These are phyloP conservation scores for Chenopodium suecicum DNA, from an alignment of 148 eudicot species.

Conservation along the genomic window DNA sequence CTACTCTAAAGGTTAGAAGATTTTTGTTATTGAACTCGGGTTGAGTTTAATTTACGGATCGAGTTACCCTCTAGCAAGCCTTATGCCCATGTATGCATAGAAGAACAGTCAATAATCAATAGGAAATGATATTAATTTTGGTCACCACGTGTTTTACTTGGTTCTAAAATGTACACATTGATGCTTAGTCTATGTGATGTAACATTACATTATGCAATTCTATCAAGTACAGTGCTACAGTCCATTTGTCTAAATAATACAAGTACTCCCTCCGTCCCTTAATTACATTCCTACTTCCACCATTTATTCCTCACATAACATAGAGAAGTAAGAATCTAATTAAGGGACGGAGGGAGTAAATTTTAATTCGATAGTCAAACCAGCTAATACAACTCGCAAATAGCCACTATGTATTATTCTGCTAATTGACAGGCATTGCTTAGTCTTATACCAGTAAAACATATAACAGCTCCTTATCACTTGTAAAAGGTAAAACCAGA, in stretches of 20 bases:
- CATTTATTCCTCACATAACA: too few relatives aligned
- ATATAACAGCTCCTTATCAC: background rate
- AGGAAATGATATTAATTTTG: background rate
- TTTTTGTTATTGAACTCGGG: too few relatives aligned
- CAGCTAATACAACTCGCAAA: background rate
- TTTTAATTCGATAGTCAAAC: too few relatives aligned
- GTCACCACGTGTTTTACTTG: background rate
- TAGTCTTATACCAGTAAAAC: background rate
- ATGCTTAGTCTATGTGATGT: background rate
- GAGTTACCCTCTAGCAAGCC: background rate
- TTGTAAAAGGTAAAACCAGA: background rate
- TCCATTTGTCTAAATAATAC: too few relatives aligned
- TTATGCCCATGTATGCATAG: background rate
- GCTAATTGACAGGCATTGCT: background rate
- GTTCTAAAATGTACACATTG: background rate
- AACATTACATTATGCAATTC: background rate
- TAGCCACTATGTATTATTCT: too few relatives aligned
- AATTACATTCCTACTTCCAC: too few relatives aligned
- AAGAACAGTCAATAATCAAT: background rate
- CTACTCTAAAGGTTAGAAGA: background rate
- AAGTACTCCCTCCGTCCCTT: too few relatives aligned
- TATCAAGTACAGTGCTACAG: too few relatives aligned
- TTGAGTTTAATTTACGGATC: background rate
- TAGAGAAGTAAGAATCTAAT: too few relatives aligned
- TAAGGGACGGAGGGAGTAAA: too few relatives aligned